phyloP scores from a whole-genome alignment of 352 stramenopile genomes.

The Globisporangium yorkense region DNA sequence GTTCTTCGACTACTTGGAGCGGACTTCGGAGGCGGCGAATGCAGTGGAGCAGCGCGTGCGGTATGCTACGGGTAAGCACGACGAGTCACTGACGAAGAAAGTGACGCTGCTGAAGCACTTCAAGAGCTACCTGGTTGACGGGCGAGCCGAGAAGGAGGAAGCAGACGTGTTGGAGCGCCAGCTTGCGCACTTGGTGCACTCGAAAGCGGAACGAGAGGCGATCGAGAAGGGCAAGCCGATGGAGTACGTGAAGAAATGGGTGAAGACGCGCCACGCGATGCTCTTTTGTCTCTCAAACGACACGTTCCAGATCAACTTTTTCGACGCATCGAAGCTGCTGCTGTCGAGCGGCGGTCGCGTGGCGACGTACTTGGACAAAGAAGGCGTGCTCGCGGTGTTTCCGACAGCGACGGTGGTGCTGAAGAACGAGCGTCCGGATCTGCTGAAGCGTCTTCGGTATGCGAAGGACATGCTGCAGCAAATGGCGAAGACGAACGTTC shows the following conservation, averaged over 20 bases:
- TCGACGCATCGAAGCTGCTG: conserved; percentile 95
- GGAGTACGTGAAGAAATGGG: conserved; percentile 97
- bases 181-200: conserved; percentile 21
- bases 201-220: conserved; percentile 14
- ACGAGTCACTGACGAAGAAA: conserved; percentile 94
- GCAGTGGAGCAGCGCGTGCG: conserved; percentile 26
- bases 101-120: conserved; percentile 98
- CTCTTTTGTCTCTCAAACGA: conserved; percentile 97
- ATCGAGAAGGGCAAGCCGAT: conserved; percentile 42
- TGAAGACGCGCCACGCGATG: conserved; percentile 97
- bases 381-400: conserved; percentile 49
- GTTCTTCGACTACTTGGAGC: conserved; percentile 95
- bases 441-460: conserved; percentile 86
- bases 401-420: conserved; percentile 53
- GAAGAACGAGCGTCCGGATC: conserved; percentile 48
- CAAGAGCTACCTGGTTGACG: conserved; percentile 94
- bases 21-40: conserved; percentile 45
- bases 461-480: conserved; percentile 96
- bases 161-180: conserved; percentile 35
- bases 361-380: conserved; percentile 87
- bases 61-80: conserved; percentile 63
- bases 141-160: conserved; percentile 48
- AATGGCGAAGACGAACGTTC: conserved; percentile 40
- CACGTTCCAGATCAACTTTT: conserved; percentile 96
- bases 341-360: conserved; percentile 87